These are phyloP conservation scores for Hibiscus trionum DNA, from an alignment of 345 rosid species.

Conservation along the genomic window DNA sequence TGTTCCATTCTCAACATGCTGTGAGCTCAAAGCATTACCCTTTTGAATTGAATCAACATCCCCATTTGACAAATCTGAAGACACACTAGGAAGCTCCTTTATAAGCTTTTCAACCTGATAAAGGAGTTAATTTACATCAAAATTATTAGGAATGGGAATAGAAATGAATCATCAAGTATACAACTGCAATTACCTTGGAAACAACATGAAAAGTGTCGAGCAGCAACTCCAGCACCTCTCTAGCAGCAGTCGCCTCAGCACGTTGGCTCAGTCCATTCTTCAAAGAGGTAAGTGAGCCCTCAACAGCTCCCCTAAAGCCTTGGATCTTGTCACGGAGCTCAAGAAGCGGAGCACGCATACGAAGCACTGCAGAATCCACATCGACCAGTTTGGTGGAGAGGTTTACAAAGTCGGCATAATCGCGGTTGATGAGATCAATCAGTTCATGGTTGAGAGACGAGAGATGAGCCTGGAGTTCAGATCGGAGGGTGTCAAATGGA, in stretches of 20 bases:
- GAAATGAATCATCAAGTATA: neutral
- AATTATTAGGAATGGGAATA: neutral
- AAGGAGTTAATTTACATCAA: constrained; percentile 2
- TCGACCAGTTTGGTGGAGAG: constrained; percentile 95
- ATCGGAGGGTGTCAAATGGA: constrained; percentile 88
- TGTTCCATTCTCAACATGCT: constrained; percentile 56
- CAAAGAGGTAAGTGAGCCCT: constrained; percentile 57
- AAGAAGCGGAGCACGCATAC: constrained; percentile 94
- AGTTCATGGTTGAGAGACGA: constrained; percentile 92
- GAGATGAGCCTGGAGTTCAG: constrained; percentile 78
- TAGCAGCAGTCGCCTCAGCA: constrained; percentile 83
- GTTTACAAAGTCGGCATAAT: constrained; percentile 92
- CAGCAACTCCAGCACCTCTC: constrained; percentile 80
- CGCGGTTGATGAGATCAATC: constrained; percentile 95
- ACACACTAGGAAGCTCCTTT: constrained; percentile 77
- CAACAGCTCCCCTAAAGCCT: constrained; percentile 65
- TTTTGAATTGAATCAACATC: constrained; percentile 37
- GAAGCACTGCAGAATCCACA: constrained; percentile 78
- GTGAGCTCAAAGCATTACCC: constrained; percentile 35
- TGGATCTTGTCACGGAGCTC: constrained; percentile 87
- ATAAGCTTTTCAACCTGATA: constrained; percentile 91
- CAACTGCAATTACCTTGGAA: constrained; percentile 50
- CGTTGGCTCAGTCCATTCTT: constrained; percentile 81
- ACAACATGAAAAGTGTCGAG: constrained; percentile 94
- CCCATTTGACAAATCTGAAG: constrained; percentile 75